These are phyloP conservation scores for Leccinum arenicola DNA, from an alignment of 768 basidiomycete species.

Conservation along the genomic window DNA sequence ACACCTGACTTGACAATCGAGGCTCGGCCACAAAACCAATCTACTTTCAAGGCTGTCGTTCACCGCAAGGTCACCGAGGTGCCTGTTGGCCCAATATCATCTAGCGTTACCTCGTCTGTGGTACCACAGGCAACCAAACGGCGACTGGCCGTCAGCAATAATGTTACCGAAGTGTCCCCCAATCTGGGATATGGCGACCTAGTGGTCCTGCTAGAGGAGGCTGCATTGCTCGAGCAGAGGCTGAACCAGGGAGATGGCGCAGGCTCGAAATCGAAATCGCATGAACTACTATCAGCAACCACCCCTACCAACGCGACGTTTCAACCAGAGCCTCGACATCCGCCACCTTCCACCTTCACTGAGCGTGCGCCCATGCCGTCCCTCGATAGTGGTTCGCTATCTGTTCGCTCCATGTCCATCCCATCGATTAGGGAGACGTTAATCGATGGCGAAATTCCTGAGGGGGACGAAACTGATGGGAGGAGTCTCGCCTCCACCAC, in stretches of 20 bases:
- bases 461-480: slow-evolving; percentile 29
- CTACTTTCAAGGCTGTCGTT: slow-evolving; percentile 54
- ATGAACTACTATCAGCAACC: slow-evolving; percentile 6
- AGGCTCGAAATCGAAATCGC: slow-evolving; percentile 6
- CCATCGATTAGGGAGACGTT: slow-evolving; percentile 30
- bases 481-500: slow-evolving; percentile 36
- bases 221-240: slow-evolving; percentile 54
- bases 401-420: slow-evolving; percentile 29
- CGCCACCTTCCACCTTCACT: slow-evolving; percentile 23
- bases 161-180: slow-evolving; percentile 34
- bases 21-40: slow-evolving; percentile 11
- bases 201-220: slow-evolving; percentile 52
- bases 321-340: slow-evolving; percentile 17
- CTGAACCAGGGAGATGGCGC: slow-evolving; percentile 44
- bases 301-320: slow-evolving; percentile 30
- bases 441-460: slow-evolving; percentile 21
- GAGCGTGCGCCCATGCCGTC: slow-evolving; percentile 16
- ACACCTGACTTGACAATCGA: slow-evolving; percentile 8
- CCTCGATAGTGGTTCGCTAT: slow-evolving; percentile 20
- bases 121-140: slow-evolving; percentile 30
- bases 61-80: slow-evolving; percentile 51
- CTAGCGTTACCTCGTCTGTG: slow-evolving; percentile 16
- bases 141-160: slow-evolving; percentile 24
- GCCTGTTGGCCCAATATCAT: slow-evolving; percentile 14
- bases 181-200: slow-evolving; percentile 55